A percentile compares a stretch with the other conserved stretches of the same genome.
Conservation (phyloP, 164 flowering plant genomes). For the Paratinospora sagittata region DNA sequence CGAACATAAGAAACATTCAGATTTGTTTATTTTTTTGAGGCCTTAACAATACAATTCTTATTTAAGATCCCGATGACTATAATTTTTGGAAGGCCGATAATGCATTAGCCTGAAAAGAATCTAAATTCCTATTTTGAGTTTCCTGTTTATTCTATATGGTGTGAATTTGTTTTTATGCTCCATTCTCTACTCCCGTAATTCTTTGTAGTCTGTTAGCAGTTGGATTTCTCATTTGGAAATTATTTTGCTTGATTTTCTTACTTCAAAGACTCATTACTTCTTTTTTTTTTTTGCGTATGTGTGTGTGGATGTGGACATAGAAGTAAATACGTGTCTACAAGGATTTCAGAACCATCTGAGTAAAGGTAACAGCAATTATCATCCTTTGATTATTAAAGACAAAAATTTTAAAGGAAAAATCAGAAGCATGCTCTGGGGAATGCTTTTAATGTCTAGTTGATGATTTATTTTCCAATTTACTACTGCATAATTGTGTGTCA, state of each 20-base stretch:
- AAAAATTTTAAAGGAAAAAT: neutral
- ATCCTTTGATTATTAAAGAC: no score
- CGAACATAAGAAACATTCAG: neutral
- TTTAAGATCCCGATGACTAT: no score
- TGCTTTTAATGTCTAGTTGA: neutral
- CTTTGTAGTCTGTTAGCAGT: no score
- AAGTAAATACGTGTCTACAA: constrained; percentile 43
- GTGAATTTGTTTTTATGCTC: no score
- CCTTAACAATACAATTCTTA: no score
- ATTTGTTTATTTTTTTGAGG: no score
- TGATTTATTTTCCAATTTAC: neutral
- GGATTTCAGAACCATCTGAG: constrained; percentile 46
- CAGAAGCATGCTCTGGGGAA: neutral
- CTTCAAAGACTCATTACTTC: neutral
- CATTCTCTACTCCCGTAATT: no score
- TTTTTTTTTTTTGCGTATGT: constrained; percentile 6
- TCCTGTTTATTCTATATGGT: no score
- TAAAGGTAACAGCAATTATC: constrained; percentile 33
- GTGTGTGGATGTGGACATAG: constrained; percentile 25
- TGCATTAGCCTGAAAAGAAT: no score
- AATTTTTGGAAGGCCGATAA: no score
- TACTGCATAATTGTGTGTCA: neutral
- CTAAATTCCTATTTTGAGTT: no score
- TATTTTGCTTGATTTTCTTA: neutral
- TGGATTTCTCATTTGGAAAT: no score